phyloP scores from a whole-genome alignment of 371 early-diverging fungal genomes.

The Apophysomyces elegans region DNA sequence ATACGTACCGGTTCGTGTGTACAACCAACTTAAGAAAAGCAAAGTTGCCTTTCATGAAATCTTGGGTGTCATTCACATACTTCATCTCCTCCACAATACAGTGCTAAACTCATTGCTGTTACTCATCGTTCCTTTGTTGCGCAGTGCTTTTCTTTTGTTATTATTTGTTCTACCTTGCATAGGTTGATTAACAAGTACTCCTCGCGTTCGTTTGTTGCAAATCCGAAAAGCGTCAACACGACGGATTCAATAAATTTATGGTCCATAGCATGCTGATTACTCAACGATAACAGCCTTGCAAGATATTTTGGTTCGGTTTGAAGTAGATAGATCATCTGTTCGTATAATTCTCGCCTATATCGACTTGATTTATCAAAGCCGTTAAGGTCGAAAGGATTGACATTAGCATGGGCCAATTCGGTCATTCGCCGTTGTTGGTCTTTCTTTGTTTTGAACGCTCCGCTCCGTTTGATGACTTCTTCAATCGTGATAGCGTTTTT shows the following conservation, averaged over 20 bases:
- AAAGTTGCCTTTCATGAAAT: conserved; percentile 93
- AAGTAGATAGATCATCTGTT: conserved; percentile 92
- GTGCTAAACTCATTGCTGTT: conserved; percentile 40
- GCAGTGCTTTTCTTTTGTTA: background rate
- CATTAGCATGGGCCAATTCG: conserved; percentile 29
- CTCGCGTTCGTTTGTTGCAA: conserved; percentile 94
- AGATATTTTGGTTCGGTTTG: conserved; percentile 97
- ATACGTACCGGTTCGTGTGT: conserved; percentile 77
- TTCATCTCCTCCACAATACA: conserved; percentile 90
- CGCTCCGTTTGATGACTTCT: conserved; percentile 78
- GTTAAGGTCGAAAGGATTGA: conserved; percentile 55
- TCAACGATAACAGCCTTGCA: conserved; percentile 79
- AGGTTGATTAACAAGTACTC: conserved; percentile 96
- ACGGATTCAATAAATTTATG: conserved; percentile 83
- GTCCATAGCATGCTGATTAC: conserved; percentile 63
- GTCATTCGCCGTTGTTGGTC: conserved; percentile 49
- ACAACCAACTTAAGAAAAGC: conserved; percentile 94
- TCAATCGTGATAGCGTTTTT: conserved; percentile 96
- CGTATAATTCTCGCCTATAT: conserved; percentile 78
- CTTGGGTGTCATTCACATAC: conserved; percentile 79
- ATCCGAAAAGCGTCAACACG: conserved; percentile 92
- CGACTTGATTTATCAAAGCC: conserved; percentile 87
- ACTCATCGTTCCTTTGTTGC: conserved; percentile 53
- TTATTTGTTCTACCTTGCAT: conserved; percentile 69
- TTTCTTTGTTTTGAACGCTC: conserved; percentile 58